These are phyloP conservation scores for Pleoardoris graminearum DNA, from an alignment of 2,329 filamentous ascomycete genomes.

Conservation along the genomic window DNA sequence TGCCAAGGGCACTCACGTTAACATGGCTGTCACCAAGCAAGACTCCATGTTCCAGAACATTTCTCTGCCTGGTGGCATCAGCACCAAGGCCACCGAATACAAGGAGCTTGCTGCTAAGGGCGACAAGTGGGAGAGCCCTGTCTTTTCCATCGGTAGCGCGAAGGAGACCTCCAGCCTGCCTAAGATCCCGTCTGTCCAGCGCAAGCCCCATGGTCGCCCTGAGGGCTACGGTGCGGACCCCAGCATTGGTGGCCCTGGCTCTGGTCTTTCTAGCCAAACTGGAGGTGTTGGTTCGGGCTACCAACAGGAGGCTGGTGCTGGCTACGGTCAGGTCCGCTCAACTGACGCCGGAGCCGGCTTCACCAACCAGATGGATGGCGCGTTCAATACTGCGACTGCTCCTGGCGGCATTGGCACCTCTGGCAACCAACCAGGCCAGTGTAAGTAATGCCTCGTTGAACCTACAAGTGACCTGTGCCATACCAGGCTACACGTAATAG, in stretches of 20 bases:
- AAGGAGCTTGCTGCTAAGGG: conserved; percentile 84
- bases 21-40: conserved; percentile 81
- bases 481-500: conserved; percentile 18
- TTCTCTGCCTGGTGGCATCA: conserved; percentile 83
- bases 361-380: conserved; percentile 51
- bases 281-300: conserved; percentile 9
- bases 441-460: conserved; percentile 17
- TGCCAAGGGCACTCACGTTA: conserved; percentile 70
- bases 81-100: conserved; percentile 92
- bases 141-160: conserved; percentile 85
- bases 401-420: conserved; percentile 12
- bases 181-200: conserved; percentile 54
- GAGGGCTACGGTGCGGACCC: conserved; percentile 32
- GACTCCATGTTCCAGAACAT: conserved; percentile 93
- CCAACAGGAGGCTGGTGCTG: conserved; percentile 3
- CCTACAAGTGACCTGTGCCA: no score
- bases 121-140: conserved; percentile 89
- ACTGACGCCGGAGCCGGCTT: conserved; percentile 32
- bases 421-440: conserved; percentile 7
- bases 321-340: neutral
- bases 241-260: conserved; percentile 20
- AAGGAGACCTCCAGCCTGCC: conserved; percentile 74
- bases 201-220: conserved; percentile 61
- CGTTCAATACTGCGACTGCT: conserved; percentile 37
- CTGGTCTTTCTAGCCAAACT: conserved; percentile 11